These are phyloP conservation scores for Pterulicium gracile DNA, from an alignment of 1,284 basidiomycete genomes.

Conservation along the genomic window DNA sequence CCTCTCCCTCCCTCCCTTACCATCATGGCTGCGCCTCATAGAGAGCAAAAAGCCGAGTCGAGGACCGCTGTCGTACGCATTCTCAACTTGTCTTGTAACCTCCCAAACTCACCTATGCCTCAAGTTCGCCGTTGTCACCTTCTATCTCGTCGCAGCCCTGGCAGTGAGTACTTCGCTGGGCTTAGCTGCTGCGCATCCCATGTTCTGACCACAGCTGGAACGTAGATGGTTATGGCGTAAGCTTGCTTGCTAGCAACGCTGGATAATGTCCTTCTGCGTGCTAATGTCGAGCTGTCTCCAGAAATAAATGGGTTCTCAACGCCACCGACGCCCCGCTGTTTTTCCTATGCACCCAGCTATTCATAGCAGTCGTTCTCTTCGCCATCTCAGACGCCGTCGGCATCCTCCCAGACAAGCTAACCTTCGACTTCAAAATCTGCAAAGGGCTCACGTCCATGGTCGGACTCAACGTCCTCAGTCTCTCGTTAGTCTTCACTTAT, in stretches of 20 bases:
- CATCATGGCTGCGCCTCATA: slow-evolving; percentile 11
- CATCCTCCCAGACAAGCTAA: slow-evolving; percentile 48
- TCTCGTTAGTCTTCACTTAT: slow-evolving; percentile 18
- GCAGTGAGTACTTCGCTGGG: slow-evolving; percentile 44
- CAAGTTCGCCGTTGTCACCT: slow-evolving; percentile 59
- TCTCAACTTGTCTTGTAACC: too few relatives aligned
- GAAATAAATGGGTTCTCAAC: slow-evolving; percentile 76
- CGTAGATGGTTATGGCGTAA: slow-evolving; percentile 79
- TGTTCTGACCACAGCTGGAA: slow-evolving; percentile 13
- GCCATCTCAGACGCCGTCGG: slow-evolving; percentile 49
- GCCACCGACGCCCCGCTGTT: slow-evolving; percentile 65
- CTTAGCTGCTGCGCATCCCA: slow-evolving; percentile 2
- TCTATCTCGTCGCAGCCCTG: slow-evolving; percentile 75
- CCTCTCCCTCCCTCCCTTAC: slow-evolving; percentile 3
- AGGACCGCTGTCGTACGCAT: slow-evolving; percentile 13
- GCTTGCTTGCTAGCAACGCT: slow-evolving; percentile 14
- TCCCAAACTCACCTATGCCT: too few relatives aligned
- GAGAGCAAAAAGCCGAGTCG: slow-evolving; percentile 9
- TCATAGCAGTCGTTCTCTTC: slow-evolving; percentile 72
- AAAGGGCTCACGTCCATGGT: slow-evolving; percentile 70
- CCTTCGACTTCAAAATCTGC: slow-evolving; percentile 47
- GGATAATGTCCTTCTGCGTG: slow-evolving; percentile 7
- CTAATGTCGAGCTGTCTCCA: too few relatives aligned
- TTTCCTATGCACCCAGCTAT: slow-evolving; percentile 74
- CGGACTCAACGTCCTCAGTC: slow-evolving; percentile 63